Conservation (phyloP, 176 grass and related monocot genomes). For the Rhipidocladum racemiflorum region DNA sequence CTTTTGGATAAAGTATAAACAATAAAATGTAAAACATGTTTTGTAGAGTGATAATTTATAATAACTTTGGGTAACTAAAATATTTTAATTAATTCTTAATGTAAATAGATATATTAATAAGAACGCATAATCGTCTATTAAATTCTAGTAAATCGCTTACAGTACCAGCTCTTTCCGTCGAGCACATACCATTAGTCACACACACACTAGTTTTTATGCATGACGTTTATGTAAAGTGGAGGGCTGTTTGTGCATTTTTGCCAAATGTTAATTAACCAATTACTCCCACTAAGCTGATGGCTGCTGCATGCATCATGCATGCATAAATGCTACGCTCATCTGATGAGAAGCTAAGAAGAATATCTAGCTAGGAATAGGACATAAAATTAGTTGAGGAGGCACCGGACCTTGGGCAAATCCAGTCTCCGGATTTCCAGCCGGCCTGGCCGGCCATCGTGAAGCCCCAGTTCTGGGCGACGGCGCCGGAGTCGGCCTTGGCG, state of each 20-base stretch:
- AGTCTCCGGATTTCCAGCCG: slow-evolving; percentile 83
- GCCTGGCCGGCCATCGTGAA: slow-evolving; percentile 43
- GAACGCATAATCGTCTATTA: no score
- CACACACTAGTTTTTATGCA: not conserved
- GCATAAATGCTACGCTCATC: no score
- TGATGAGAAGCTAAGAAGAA: not conserved
- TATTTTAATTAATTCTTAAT: no score
- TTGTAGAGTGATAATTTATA: no score
- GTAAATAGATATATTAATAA: no score
- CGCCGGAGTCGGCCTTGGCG: slow-evolving; percentile 59
- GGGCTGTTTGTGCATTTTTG: not conserved
- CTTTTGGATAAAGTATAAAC: no score
- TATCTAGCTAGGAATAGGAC: not conserved
- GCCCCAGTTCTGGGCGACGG: slow-evolving; percentile 71
- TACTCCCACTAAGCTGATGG: not conserved
- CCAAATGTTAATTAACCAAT: not conserved
- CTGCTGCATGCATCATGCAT: not conserved
- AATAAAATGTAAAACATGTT: no score
- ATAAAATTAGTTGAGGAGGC: not conserved
- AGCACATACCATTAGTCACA: no score
- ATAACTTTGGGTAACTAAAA: no score
- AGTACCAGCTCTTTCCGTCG: no score
- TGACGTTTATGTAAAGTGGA: not conserved
- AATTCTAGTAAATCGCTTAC: no score
- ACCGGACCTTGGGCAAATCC: slow-evolving; percentile 73